Conservation (phyloP, 257 asterid species). For the Ocimum tenuiflorum region DNA sequence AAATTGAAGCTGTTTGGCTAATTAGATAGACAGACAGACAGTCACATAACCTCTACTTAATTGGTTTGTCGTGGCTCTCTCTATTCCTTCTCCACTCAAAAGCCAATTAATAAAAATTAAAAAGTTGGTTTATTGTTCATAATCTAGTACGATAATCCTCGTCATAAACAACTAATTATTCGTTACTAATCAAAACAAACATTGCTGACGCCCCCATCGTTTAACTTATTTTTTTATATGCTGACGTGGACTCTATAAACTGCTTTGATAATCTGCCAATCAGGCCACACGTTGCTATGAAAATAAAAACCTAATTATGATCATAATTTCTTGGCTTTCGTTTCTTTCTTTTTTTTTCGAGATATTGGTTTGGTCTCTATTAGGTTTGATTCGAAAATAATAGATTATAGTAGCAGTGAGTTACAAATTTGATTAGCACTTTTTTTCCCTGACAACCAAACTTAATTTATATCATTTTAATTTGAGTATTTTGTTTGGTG, state of each 20-base stretch:
- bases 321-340: too few species aligned
- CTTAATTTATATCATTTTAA: too few species aligned
- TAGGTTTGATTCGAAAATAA: too few species aligned
- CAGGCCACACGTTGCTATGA: not conserved
- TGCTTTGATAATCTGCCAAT: not conserved
- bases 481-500: too few species aligned
- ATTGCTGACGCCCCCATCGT: conserved; percentile 1
- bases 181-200: not conserved
- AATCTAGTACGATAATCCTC: conserved; percentile 21
- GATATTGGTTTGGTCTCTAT: too few species aligned
- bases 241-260: conserved; percentile 19
- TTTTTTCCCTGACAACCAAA: too few species aligned
- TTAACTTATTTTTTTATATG: not conserved
- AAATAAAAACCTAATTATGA: too few species aligned
- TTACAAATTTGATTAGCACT: too few species aligned
- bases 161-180: conserved; percentile 13
- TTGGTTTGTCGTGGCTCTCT: conserved; percentile 37
- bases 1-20: conserved; percentile 20
- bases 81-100: conserved; percentile 19
- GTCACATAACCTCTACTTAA: conserved; percentile 31
- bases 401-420: too few species aligned
- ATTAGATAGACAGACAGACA: conserved; percentile 38
- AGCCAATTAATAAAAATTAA: not conserved
- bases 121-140: conserved; percentile 10
- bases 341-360: too few species aligned